Base-by-base conservation (phyloP, 108 stramenopile genomes). In the Heterococcus sp. region DNA sequence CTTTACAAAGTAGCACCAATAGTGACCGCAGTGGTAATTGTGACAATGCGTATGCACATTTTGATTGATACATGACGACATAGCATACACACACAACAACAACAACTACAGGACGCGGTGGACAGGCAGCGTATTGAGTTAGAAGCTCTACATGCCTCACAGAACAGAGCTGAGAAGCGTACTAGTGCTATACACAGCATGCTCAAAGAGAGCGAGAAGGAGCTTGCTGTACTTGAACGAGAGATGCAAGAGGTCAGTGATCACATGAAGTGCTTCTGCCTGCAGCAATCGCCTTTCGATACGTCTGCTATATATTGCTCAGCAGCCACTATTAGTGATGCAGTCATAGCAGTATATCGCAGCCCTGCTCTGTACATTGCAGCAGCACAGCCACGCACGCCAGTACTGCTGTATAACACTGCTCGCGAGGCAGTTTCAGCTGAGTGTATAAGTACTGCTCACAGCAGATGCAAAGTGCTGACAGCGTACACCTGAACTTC, bases 121-220 rank as follows among this genome's bases (percentile, higher is more conserved):
- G 86, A 87, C 32, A 39, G 86, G 66, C 90, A 90, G 83, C 90
- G 89, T 58, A 89, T 85, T 29, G 90, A 90, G 30, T 87, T 90
- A 33, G 90, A 89, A 65, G 90, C 90, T n/a, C 85, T 90, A 30
- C 86, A 89, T 71, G 69, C 89, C 35, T 85, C 89, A 14, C 90
- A 90, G 69, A 86, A 89, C 63, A 79, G 80, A 14, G 90, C 90
- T 34, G 90, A 90, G 83, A 78, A 87, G 5, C 87, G 90, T 29
- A 79, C 89, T 28, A 76, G 75, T 31, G 79, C 85, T 28, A 86
- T 90, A 33, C 89, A 90, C 73, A 71, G 77, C 32, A 86, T 88
- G 39, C 78, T 89, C 29, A 86, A 84, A 32, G 87, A 86, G 2
- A 67, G 69, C 32, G 89, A 89, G 84, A 40, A 71, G 30, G 90